Conservation (phyloP, 2,329 filamentous ascomycete species). For the Venturia aucupariae region DNA sequence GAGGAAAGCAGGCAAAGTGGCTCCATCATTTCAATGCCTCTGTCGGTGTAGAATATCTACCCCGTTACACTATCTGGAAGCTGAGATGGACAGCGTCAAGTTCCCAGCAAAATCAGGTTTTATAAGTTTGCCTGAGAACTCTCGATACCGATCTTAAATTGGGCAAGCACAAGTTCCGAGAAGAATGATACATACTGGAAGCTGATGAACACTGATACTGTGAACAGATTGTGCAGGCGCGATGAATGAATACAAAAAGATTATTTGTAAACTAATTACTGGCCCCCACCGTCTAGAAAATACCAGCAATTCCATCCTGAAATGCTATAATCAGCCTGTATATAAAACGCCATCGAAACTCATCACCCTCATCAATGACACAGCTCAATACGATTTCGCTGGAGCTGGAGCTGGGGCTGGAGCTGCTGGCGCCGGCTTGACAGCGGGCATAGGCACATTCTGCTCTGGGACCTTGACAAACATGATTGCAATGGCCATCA, state of each 20-base stretch:
- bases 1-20: too few relatives aligned
- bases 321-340: constrained; percentile 1
- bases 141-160: too few relatives aligned
- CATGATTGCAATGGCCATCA: constrained; percentile 7
- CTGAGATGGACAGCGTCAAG: too few relatives aligned
- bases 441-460: not conserved
- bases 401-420: not conserved
- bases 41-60: too few relatives aligned
- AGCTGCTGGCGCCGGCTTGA: not conserved
- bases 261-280: not conserved
- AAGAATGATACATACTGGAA: not conserved
- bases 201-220: not conserved
- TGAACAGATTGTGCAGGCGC: not conserved
- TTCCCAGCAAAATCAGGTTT: too few relatives aligned
- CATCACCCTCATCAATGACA: not conserved
- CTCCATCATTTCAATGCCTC: too few relatives aligned
- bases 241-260: not conserved
- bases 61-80: too few relatives aligned
- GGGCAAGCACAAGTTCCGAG: too few relatives aligned
- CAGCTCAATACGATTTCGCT: not conserved
- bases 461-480: not conserved
- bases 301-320: constrained; percentile 1
- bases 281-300: not conserved
- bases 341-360: constrained; percentile 1
- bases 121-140: too few relatives aligned